Evolutionary conservation across 148 eudicot species (phyloP), one percentile per base, ranked within the genome.

Genomic region (Fallopia convolvulus): DNA sequence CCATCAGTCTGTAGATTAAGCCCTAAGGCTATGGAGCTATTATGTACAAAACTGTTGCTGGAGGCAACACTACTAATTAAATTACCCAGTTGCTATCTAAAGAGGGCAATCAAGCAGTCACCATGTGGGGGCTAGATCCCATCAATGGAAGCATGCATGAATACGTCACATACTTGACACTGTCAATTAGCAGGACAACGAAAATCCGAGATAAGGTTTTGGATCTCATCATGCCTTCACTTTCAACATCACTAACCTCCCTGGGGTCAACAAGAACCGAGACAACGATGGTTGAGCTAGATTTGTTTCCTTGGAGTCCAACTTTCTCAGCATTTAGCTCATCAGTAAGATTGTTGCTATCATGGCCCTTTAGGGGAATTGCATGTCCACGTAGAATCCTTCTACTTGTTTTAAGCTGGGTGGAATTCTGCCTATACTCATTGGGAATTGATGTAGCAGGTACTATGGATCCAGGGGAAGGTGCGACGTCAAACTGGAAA

Each of bases 101-200:
- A 8, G 18, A 41, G n/a, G 56, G 10, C 46, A 72, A 72, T 91
- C 82, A 90, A 60, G 90, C 75, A 20, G 97, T 86, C 68, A 92
- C 91, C 68, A 95, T 78, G 81, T 85, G 92, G 78, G 84, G 81
- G 80, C 84, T 85, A 53, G 94, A 82, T 58, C 97, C 94, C 88
- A 81, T 79, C 20, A 88, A 84, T 2, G 99, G 99, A 65, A 95
- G 90, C 90, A 88, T 91, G 87, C 99, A 95, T 14, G 99, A 95
- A 70, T 95, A 95, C 0, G 99, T 95, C 30, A 95, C 99, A 82
- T 95, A 95, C 89, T 95, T 95, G 53, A 95, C 94, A 68, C 99
- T 90, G 80, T 95, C 99, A 8, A 93, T 81, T 14, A 95, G 87
- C 41, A 95, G 97, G 4, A 95, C 99, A 23, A 95, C 99, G 78